phyloP scores from a whole-genome alignment of 495 filamentous ascomycete species.

The Aspergillus affinis region DNA sequence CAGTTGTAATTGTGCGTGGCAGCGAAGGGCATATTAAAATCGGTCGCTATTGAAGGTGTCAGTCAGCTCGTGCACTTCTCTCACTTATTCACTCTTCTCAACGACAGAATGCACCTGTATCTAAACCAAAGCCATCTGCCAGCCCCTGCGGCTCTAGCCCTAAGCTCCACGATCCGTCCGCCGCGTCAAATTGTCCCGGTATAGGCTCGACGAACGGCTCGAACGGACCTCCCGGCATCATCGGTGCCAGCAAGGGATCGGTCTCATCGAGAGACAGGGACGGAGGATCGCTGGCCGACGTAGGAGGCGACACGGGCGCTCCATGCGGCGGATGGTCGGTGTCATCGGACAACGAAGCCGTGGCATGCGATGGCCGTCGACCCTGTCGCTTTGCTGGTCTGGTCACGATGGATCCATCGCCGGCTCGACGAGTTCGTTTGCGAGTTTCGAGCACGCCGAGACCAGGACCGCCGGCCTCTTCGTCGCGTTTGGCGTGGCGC shows the following conservation, averaged over 20 bases:
- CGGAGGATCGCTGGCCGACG: conserved; percentile 28
- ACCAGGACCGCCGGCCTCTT: conserved; percentile 58
- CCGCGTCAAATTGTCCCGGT: conserved; percentile 38
- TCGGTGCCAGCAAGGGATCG: conserved; percentile 34
- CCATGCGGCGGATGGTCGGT: conserved; percentile 19
- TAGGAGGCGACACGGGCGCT: conserved; percentile 32
- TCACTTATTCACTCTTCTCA: neutral
- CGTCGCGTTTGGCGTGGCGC: conserved; percentile 59
- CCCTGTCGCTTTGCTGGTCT: conserved; percentile 31
- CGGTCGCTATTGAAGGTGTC: conserved; percentile 35
- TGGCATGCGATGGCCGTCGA: conserved; percentile 12
- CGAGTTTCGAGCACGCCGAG: conserved; percentile 58
- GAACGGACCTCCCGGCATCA: conserved; percentile 36
- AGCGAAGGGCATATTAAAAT: conserved; percentile 58
- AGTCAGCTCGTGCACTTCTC: neutral
- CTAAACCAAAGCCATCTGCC: conserved; percentile 29
- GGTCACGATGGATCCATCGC: conserved; percentile 55
- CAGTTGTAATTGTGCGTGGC: conserved; percentile 57
- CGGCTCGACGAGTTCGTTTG: conserved; percentile 58
- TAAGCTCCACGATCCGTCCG: conserved; percentile 34
- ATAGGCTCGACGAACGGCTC: conserved; percentile 39
- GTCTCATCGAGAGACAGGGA: conserved; percentile 29
- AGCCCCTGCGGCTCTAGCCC: conserved; percentile 22
- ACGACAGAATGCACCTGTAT: conserved; percentile 30
- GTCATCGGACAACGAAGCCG: conserved; percentile 11